Conservation (phyloP, 257 asterid species). For the Gentiana straminea region DNA sequence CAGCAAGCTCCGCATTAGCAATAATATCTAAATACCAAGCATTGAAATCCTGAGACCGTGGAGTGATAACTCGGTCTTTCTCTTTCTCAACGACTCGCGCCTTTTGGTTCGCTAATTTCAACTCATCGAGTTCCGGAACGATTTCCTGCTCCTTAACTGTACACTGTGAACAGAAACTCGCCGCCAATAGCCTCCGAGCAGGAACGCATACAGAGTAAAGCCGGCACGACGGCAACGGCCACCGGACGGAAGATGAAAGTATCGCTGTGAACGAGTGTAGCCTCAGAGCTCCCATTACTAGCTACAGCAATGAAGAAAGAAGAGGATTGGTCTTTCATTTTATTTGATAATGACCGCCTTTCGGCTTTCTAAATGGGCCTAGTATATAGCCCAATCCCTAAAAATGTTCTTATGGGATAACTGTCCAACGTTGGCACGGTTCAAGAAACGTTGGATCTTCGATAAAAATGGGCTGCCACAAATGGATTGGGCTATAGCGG, state of each 20-base stretch:
- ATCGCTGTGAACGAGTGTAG: constrained; percentile 62
- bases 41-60: constrained; percentile 93
- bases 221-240: constrained; percentile 28
- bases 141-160: constrained; percentile 48
- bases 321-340: not conserved
- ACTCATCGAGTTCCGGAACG: constrained; percentile 31
- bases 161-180: constrained; percentile 52
- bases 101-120: constrained; percentile 13
- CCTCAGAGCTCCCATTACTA: constrained; percentile 63
- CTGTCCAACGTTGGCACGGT: no score
- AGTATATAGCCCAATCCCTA: no score
- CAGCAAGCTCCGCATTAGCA: constrained; percentile 93
- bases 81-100: constrained; percentile 34
- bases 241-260: constrained; percentile 29
- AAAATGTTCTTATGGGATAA: no score
- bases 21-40: constrained; percentile 95
- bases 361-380: no score
- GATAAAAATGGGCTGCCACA: no score
- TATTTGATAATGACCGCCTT: no score
- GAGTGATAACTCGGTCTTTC: constrained; percentile 66
- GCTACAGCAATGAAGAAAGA: not conserved
- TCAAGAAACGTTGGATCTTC: no score
- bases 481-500: no score
- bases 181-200: constrained; percentile 29
- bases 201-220: constrained; percentile 24